These are phyloP conservation scores for Tremellales sp. DNA, from an alignment of 1,284 basidiomycete genomes.

Conservation along the genomic window DNA sequence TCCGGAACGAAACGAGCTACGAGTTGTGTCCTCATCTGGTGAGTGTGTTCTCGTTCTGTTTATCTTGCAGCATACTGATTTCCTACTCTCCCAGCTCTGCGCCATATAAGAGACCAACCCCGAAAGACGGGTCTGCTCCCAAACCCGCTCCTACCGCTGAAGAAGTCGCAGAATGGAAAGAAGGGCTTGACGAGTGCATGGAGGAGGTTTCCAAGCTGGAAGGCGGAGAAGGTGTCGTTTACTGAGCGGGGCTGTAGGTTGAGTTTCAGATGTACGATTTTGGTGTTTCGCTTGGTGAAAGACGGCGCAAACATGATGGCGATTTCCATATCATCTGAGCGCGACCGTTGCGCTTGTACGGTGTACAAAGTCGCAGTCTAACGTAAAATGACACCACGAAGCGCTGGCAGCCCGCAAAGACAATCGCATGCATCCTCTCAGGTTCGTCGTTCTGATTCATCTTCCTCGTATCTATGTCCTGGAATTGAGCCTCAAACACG, in stretches of 20 bases:
- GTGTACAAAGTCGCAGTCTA: too few species aligned
- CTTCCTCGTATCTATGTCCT: constrained; percentile 11
- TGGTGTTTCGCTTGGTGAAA: too few species aligned
- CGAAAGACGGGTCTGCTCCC: constrained; percentile 58
- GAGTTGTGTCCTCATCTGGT: constrained; percentile 85
- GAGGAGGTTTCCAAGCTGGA: constrained; percentile 75
- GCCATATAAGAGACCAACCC: constrained; percentile 33
- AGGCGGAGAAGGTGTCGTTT: constrained; percentile 13
- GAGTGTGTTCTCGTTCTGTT: constrained; percentile 29
- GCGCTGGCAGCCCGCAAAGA: too few species aligned
- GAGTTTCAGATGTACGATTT: too few species aligned
- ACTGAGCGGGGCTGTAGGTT: constrained; percentile 9
- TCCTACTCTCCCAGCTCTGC: constrained; percentile 45
- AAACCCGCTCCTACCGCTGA: constrained; percentile 56
- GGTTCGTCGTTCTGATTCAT: too few species aligned
- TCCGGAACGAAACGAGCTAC: constrained; percentile 97
- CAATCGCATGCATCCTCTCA: too few species aligned
- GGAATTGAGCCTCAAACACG: too few species aligned
- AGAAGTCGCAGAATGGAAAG: constrained; percentile 59
- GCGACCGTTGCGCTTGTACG: too few species aligned
- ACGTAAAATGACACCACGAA: too few species aligned
- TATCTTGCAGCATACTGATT: constrained; percentile 43
- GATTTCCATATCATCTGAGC: too few species aligned
- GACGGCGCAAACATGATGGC: too few species aligned
- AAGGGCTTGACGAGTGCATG: constrained; percentile 66